Evolutionary conservation across 2,329 filamentous ascomycete genomes (phyloP).

Genomic region (Leptographium procerum): DNA sequence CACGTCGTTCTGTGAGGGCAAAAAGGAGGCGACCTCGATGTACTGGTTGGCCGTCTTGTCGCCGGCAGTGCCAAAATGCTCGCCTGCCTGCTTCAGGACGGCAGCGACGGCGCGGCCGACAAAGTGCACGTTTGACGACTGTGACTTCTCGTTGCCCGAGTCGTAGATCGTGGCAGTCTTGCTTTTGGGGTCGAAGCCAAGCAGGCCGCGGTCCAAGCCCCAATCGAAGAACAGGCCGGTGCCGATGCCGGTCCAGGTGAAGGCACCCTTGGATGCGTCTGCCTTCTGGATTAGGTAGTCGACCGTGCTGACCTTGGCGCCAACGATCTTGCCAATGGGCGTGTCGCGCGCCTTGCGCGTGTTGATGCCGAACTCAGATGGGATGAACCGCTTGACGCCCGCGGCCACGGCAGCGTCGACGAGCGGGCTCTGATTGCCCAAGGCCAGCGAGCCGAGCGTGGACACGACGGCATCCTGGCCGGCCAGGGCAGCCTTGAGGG

Average conservation of each 20-base stretch:
- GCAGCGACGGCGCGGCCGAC: slow-evolving; percentile 18
- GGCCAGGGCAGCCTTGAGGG: slow-evolving; percentile 29
- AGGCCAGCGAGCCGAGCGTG: slow-evolving; percentile 29
- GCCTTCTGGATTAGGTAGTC: slow-evolving; percentile 9
- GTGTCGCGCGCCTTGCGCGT: slow-evolving; percentile 9
- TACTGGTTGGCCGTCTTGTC: slow-evolving; percentile 32
- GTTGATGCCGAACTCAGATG: slow-evolving; percentile 18
- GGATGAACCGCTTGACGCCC: slow-evolving; percentile 17
- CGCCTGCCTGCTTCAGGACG: slow-evolving; percentile 15
- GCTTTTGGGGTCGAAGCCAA: slow-evolving; percentile 33
- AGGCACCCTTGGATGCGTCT: slow-evolving; percentile 2
- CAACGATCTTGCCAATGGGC: slow-evolving; percentile 10
- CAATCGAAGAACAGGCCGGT: slow-evolving; percentile 22
- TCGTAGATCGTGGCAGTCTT: slow-evolving; percentile 28
- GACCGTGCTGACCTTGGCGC: slow-evolving; percentile 34
- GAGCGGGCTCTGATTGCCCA: slow-evolving; percentile 18
- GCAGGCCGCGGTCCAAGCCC: slow-evolving; percentile 35
- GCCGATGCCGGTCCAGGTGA: slow-evolving; percentile 19
- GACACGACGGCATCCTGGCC: slow-evolving; percentile 42
- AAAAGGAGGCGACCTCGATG: slow-evolving; percentile 43
- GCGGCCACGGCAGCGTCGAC: slow-evolving; percentile 15
- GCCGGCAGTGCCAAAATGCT: slow-evolving; percentile 10
- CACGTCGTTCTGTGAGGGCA: slow-evolving; percentile 46
- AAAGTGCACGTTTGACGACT: slow-evolving; percentile 15
- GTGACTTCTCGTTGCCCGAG: slow-evolving; percentile 16